A percentile compares a stretch with the other conserved stretches of the same genome.
Conservation (phyloP, 495 filamentous ascomycete genomes). For the Tetracladium setigerum region DNA sequence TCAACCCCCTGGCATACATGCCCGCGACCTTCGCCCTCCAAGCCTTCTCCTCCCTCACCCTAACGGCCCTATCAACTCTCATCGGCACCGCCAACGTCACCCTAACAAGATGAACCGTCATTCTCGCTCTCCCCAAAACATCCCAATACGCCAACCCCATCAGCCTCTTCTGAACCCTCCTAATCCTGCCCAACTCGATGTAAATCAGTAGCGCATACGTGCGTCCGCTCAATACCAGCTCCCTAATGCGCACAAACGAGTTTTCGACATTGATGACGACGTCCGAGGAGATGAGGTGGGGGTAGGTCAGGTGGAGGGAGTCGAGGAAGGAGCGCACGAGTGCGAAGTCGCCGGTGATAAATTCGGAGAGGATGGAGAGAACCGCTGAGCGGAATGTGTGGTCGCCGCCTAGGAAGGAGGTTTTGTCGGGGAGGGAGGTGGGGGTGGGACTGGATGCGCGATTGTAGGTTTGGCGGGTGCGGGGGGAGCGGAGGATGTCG, state of each 20-base stretch:
- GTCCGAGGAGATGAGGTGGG: constrained; percentile 30
- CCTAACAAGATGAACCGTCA: constrained; percentile 32
- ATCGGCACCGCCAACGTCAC: constrained; percentile 35
- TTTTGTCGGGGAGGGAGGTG: constrained; percentile 18
- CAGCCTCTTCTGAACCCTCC: constrained; percentile 32
- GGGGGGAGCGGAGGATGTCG: constrained; percentile 33
- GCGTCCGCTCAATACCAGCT: constrained; percentile 32
- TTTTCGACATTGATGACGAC: constrained; percentile 31
- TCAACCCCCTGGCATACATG: constrained; percentile 24
- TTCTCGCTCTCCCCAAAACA: constrained; percentile 28
- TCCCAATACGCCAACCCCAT: constrained; percentile 32
- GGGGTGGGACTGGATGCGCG: constrained; percentile 23
- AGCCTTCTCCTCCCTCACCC: constrained; percentile 29
- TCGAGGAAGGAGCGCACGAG: constrained; percentile 29
- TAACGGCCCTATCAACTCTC: constrained; percentile 34
- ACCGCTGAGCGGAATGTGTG: constrained; percentile 33
- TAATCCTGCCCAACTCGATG: constrained; percentile 33
- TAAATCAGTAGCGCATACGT: constrained; percentile 33
- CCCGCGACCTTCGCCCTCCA: constrained; percentile 31
- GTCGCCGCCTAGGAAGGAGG: constrained; percentile 27
- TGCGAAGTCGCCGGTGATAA: constrained; percentile 33
- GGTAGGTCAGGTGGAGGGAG: constrained; percentile 28
- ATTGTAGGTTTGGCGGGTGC: constrained; percentile 30
- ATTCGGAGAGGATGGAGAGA: constrained; percentile 32
- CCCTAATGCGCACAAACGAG: constrained; percentile 27